phyloP scores from a whole-genome alignment of 257 asterid species.

The Jaltomata sinuosa region DNA sequence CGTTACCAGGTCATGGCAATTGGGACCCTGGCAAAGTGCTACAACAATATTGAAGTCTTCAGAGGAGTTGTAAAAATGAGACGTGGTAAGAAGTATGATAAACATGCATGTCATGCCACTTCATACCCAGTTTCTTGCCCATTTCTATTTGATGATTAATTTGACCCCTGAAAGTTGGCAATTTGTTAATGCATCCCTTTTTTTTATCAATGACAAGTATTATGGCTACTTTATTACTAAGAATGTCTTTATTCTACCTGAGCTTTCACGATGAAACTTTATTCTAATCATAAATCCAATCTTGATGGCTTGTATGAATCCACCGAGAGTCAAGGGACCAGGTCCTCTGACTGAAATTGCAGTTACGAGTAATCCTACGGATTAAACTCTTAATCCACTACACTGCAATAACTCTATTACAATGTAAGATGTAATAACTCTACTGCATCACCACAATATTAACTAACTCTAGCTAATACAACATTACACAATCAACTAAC shows the following conservation, averaged over 20 bases:
- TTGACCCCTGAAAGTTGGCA: neutral
- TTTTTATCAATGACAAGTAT: too few relatives aligned
- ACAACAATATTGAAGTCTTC: constrained; percentile 82
- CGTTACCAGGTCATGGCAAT: constrained; percentile 82
- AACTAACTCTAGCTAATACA: too few relatives aligned
- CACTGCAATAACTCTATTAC: too few relatives aligned
- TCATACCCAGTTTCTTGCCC: neutral
- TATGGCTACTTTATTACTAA: neutral
- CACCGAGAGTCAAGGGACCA: too few relatives aligned
- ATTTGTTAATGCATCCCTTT: neutral
- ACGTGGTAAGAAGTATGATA: constrained; percentile 56
- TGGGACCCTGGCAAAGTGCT: constrained; percentile 93
- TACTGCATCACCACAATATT: too few relatives aligned
- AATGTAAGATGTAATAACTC: too few relatives aligned
- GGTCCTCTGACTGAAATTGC: too few relatives aligned
- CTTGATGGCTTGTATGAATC: too few relatives aligned
- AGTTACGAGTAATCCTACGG: too few relatives aligned
- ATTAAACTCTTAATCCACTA: too few relatives aligned
- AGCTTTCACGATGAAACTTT: neutral
- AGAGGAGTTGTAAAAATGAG: constrained; percentile 95
- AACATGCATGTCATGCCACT: neutral
- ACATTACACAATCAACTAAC: too few relatives aligned
- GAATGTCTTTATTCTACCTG: neutral
- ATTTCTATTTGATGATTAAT: neutral
- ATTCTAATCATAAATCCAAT: too few relatives aligned